Conservation (phyloP, 441 rosid genomes). For the Viola pubescens region DNA sequence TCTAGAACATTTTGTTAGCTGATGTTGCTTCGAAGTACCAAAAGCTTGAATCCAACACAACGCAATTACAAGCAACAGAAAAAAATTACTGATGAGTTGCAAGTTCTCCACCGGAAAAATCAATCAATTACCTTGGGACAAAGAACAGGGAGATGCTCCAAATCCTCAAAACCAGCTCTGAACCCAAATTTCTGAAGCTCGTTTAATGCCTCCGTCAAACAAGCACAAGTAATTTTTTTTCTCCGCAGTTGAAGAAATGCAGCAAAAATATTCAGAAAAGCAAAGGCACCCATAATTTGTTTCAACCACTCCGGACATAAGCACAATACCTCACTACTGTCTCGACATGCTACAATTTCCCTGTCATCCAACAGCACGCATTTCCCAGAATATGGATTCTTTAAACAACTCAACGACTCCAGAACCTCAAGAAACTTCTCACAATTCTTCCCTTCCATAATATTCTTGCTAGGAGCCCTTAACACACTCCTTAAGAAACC, state of each 20-base stretch:
- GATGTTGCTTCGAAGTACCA: too few species aligned
- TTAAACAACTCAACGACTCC: slow-evolving; percentile 53
- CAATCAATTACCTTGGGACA: slow-evolving; percentile 61
- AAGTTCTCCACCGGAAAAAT: neutral
- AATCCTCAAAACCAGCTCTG: slow-evolving; percentile 42
- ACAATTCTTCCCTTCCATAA: slow-evolving; percentile 39
- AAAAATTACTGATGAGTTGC: neutral
- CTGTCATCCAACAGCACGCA: slow-evolving; percentile 37
- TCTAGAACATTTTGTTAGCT: too few species aligned
- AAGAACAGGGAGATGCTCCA: slow-evolving; percentile 57
- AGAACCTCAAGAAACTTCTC: slow-evolving; percentile 59
- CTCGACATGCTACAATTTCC: slow-evolving; percentile 5
- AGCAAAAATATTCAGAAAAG: slow-evolving; percentile 52
- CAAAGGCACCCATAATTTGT: slow-evolving; percentile 53
- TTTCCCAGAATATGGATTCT: slow-evolving; percentile 37
- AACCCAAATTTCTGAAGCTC: slow-evolving; percentile 47
- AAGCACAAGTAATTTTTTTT: slow-evolving; percentile 28
- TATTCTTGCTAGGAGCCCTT: slow-evolving; percentile 36
- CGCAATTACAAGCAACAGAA: neutral
- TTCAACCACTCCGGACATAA: slow-evolving; percentile 78
- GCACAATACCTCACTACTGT: slow-evolving; percentile 26
- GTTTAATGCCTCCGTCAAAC: slow-evolving; percentile 43
- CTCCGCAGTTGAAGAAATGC: slow-evolving; percentile 36
- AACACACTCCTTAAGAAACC: slow-evolving; percentile 43
- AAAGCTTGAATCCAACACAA: too few species aligned